Evolutionary conservation across 2,329 filamentous ascomycete species (phyloP), one percentile per base, ranked within the genome.

Genomic region (Ophiostoma quercus): DNA sequence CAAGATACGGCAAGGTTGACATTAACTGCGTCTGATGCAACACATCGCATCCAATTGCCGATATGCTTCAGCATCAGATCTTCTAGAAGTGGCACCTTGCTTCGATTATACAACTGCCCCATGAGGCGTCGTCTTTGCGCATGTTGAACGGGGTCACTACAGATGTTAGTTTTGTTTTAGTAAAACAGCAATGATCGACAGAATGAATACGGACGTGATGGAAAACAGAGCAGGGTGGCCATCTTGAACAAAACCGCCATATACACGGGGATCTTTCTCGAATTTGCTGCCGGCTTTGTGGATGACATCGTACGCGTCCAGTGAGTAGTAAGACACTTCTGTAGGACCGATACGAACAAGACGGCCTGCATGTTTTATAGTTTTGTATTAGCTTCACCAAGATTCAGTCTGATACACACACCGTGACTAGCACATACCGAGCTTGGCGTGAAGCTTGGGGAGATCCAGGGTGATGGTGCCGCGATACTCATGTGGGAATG

Each of bases 31-130:
- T 63, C 2, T 16, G 12, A 29, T 34, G 54, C 25, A 3, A 70
- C 34, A 1, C 19, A 51, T n/a, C 16, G 1, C 2, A 22, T 39
- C 60, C 66, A 68, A 37, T 68, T 37, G 19, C 43, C 51, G 11
- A 67, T 67, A 47, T 72, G 71, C 5, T 57, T 43, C 5, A 68
- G 16, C 69, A 72, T 69, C 5, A 71, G 37, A 6, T 43, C 66
- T 39, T 71, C 69, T 0, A 72, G 62, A 11, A 63, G 63, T 5
- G 66, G 47, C 22, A 71, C 66, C 32, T 68, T 69, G 69, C 71
- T 72, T 3, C 71, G 69, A 69, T 69, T 72, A 60, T 67, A 71
- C 8, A 72, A 62, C 51, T 72, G 71, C 25, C 71, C 71, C 71
- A 72, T 72, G 25, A 72, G 47, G 3, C 71, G 69, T 1, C 69